Percentiles rank a stretch among this genome's conserved stretches.
phyloP scores from a whole-genome alignment of 257 asterid genomes.

The Misopates orontium region DNA sequence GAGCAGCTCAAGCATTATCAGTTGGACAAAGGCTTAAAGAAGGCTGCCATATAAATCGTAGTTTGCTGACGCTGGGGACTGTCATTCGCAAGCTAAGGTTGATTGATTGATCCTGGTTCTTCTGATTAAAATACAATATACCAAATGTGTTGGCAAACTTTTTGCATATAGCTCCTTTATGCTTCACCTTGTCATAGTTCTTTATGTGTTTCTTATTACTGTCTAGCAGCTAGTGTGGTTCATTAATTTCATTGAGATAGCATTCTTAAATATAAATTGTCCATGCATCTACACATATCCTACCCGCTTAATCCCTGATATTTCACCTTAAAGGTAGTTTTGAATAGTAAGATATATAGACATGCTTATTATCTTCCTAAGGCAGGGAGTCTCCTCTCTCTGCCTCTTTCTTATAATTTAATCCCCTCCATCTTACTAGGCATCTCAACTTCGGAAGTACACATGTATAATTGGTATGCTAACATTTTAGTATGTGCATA shows the following conservation, averaged over 20 bases:
- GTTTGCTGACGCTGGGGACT: constrained; percentile 71
- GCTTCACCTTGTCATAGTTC: constrained; percentile 5
- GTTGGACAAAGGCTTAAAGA: constrained; percentile 97
- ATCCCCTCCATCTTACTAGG: not conserved
- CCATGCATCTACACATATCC: constrained; percentile 7
- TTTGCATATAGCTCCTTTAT: constrained; percentile 23
- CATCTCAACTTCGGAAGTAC: not conserved
- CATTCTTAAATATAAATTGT: not conserved
- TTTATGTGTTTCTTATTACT: constrained; percentile 2
- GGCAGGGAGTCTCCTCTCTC: not conserved
- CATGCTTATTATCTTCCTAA: constrained; percentile 9
- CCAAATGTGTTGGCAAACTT: not conserved
- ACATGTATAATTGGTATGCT: not conserved
- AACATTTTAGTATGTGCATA: constrained; percentile 9
- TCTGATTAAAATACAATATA: constrained; percentile 14
- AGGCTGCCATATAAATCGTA: constrained; percentile 99
- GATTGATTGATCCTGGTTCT: constrained; percentile 8
- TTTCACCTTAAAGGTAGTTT: constrained; percentile 16
- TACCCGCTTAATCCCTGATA: not conserved
- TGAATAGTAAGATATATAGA: constrained; percentile 16
- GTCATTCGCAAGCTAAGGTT: constrained; percentile 68
- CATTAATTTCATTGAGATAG: constrained; percentile 6
- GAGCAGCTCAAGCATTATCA: constrained; percentile 96
- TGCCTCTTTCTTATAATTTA: too few relatives aligned
- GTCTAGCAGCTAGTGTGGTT: not conserved